A percentile compares a stretch with the other conserved stretches of the same genome.
Conservation (phyloP, 2,329 filamentous ascomycete genomes). For the Aspergillus uvarum region DNA sequence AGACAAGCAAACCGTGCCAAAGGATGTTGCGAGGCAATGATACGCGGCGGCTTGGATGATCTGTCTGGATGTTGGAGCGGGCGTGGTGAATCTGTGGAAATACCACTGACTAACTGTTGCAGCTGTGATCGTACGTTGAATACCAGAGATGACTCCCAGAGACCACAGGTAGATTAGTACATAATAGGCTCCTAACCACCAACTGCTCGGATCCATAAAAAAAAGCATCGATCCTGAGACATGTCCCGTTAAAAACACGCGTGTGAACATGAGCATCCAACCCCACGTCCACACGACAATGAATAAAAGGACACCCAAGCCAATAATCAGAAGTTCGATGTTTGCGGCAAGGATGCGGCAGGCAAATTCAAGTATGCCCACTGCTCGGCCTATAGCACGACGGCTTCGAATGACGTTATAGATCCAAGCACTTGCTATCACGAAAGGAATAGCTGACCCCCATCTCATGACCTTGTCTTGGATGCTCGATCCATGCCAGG, state of each 20-base stretch:
- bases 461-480: constrained; percentile 90
- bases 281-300: constrained; percentile 91
- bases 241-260: constrained; percentile 90
- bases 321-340: constrained; percentile 77
- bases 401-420: constrained; percentile 81
- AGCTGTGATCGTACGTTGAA: constrained; percentile 87
- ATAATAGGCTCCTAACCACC: constrained; percentile 94
- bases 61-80: constrained; percentile 72
- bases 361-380: constrained; percentile 88
- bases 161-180: constrained; percentile 96
- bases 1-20: constrained; percentile 88
- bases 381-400: constrained; percentile 75
- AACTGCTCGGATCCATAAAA: constrained; percentile 82
- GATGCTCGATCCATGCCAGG: constrained; percentile 69
- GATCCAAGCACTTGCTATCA: constrained; percentile 74
- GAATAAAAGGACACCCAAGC: constrained; percentile 70
- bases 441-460: constrained; percentile 72
- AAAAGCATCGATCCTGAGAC: constrained; percentile 65
- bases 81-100: constrained; percentile 84
- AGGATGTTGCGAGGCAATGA: constrained; percentile 81
- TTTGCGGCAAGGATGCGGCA: constrained; percentile 84
- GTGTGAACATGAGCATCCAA: constrained; percentile 95
- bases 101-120: constrained; percentile 99
- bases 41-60: constrained; percentile 79
- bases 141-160: constrained; percentile 77